Evolutionary conservation across 352 stramenopile species (phyloP).

Genomic region (Pythium sp.): DNA sequence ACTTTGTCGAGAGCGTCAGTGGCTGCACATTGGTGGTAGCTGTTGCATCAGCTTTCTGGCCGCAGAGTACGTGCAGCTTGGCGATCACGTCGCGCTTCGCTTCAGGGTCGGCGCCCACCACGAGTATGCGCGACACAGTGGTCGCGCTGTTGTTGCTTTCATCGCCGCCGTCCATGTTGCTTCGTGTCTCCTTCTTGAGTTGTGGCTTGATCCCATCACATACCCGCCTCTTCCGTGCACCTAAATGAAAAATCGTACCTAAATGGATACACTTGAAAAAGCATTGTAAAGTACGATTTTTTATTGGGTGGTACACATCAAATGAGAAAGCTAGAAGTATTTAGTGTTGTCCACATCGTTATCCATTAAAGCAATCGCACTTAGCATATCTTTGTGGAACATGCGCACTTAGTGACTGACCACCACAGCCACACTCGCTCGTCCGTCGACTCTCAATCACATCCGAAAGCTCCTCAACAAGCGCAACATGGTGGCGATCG

Average conservation of each 20-base stretch:
- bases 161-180: conserved; percentile 2
- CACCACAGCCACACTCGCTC: neutral
- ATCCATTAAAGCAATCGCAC: neutral
- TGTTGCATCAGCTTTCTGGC: conserved; percentile 10
- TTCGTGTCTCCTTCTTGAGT: neutral
- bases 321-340: neutral
- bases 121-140: conserved; percentile 26
- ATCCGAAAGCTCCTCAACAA: conserved; percentile 12
- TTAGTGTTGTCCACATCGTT: neutral
- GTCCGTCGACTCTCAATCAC: neutral
- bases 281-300: neutral
- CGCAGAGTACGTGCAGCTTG: conserved; percentile 33
- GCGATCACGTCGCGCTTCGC: conserved; percentile 21
- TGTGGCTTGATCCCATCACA: neutral
- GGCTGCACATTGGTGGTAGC: conserved; percentile 13
- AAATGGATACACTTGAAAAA: neutral
- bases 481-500: conserved; percentile 14
- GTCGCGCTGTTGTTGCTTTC: neutral
- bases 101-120: conserved; percentile 37
- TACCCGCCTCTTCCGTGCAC: neutral
- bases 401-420: neutral
- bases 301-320: neutral
- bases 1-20: conserved; percentile 60
- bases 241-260: neutral
- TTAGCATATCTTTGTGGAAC: neutral